These are phyloP conservation scores for Lodderomyces parapsilosis DNA, from an alignment of 1,139 yeast species.

Conservation along the genomic window DNA sequence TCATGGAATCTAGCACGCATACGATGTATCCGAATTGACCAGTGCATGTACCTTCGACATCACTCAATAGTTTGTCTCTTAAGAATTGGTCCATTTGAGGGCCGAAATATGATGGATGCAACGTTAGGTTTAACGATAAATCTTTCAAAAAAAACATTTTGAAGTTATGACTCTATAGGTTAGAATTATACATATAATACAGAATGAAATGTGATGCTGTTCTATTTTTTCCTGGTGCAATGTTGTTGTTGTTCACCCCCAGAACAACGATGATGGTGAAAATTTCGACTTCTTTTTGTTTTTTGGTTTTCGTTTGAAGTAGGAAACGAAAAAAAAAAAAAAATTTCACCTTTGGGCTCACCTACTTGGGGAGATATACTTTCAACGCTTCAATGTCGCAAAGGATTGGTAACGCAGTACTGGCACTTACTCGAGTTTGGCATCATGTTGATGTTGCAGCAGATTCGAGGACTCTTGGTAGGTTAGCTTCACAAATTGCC, in stretches of 20 bases:
- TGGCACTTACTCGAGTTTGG: slow-evolving; percentile 88
- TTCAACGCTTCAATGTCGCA: slow-evolving; percentile 43
- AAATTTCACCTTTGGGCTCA: not conserved
- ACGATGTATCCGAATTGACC: slow-evolving; percentile 98
- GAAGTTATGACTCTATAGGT: not conserved
- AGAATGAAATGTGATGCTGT: not conserved
- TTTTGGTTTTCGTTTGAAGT: not conserved
- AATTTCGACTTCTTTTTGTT: not conserved
- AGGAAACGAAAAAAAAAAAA: not conserved
- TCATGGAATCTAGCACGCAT: slow-evolving; percentile 93
- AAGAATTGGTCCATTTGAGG: slow-evolving; percentile 96
- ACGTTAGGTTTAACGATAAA: slow-evolving; percentile 83
- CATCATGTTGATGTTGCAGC: slow-evolving; percentile 90
- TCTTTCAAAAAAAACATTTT: slow-evolving; percentile 65
- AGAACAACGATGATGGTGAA: not conserved
- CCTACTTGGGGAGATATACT: not conserved
- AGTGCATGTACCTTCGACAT: slow-evolving; percentile 98
- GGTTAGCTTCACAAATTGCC: slow-evolving; percentile 88
- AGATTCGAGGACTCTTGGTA: slow-evolving; percentile 84
- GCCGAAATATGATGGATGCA: slow-evolving; percentile 96
- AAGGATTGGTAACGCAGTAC: slow-evolving; percentile 60
- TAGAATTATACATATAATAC: slow-evolving; percentile 1
- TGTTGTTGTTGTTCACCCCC: not conserved
- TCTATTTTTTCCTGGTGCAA: not conserved
- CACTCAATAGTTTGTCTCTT: slow-evolving; percentile 84